Evolutionary conservation across 345 rosid species (phyloP), one percentile per base, ranked within the genome.

Genomic region (Laguncularia racemosa): DNA sequence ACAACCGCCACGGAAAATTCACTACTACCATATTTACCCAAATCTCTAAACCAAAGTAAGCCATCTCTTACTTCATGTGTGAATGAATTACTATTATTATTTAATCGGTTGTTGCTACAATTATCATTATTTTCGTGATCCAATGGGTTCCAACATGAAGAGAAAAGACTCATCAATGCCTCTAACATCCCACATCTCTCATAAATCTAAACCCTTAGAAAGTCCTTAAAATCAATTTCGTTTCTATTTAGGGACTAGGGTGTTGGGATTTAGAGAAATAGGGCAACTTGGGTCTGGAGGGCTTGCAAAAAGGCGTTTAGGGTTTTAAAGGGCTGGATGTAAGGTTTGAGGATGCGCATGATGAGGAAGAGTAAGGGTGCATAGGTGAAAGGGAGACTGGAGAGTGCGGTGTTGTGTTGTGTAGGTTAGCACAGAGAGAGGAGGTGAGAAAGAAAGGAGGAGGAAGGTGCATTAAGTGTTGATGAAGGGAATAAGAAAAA

Each of bases 141-240:
- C 57, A 75, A 78, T 63, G 95, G 95, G 84, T 81, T 85, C 78
- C 79, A 75, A 52, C 97, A 91, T 55, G 76, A 73, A 52, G 91
- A 81, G 50, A 91, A 68, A 71, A 91, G 81, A 83, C 83, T 91
- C 96, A 91, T 88, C 74, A 82, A 84, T 73, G 84, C 77, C 80
- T 68, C 86, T 69, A 87, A 86, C 96, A 91, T 88, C 79, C 90
- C 79, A 81, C 95, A 84, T 91, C 75, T 78, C 96, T 82, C 84
- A 71, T 53, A 46, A 20, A 44, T 61, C 62, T 67, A 57, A 61
- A 67, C 77, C 74, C 74, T 52, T 7, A 33, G 7, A 33, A 33
- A 63, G 57, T 43, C 70, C 65, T 59, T 16, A 45, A 57, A 20
- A 63, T 69, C 51, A 44, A 49, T 43, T 55, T 64, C 60, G 33